Evolutionary conservation across 345 rosid species (phyloP).

Genomic region (Acer campestre): DNA sequence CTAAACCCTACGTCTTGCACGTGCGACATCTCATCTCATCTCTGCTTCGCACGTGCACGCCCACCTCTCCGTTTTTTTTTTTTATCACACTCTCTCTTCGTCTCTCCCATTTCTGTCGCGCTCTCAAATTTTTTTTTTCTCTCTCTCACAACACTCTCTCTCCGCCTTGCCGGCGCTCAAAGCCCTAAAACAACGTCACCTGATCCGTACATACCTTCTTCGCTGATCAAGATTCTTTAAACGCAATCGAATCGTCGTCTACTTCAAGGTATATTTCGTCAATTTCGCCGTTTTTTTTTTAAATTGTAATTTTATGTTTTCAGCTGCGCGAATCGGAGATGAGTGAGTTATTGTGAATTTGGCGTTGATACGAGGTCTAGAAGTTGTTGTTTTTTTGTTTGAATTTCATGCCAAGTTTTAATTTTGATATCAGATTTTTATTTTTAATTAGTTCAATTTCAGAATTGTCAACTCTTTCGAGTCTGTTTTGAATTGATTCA

Average conservation of each 20-base stretch:
- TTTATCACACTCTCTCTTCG: slow-evolving; percentile 16
- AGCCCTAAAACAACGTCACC: background rate
- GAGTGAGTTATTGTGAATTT: background rate
- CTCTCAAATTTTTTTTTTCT: background rate
- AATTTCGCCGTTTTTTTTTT: background rate
- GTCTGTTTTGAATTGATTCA: slow-evolving; percentile 5
- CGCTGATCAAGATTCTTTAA: background rate
- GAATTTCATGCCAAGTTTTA: background rate
- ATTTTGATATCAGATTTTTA: background rate
- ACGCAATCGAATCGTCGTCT: background rate
- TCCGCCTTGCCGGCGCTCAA: slow-evolving; percentile 42
- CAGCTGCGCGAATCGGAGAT: background rate
- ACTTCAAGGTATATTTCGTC: slow-evolving; percentile 18
- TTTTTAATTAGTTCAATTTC: background rate
- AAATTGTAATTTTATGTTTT: background rate
- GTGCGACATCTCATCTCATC: slow-evolving; percentile 31
- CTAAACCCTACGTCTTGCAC: slow-evolving; percentile 34
- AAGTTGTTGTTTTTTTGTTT: background rate
- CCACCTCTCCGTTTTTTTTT: slow-evolving; percentile 24
- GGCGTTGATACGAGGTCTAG: background rate
- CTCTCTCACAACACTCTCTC: slow-evolving; percentile 17
- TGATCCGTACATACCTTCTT: background rate
- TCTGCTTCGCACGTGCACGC: slow-evolving; percentile 33
- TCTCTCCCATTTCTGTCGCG: slow-evolving; percentile 20
- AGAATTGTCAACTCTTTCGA: background rate